Conservation (phyloP, 805 yeast species). For the Komagataella kurtzmanii region DNA sequence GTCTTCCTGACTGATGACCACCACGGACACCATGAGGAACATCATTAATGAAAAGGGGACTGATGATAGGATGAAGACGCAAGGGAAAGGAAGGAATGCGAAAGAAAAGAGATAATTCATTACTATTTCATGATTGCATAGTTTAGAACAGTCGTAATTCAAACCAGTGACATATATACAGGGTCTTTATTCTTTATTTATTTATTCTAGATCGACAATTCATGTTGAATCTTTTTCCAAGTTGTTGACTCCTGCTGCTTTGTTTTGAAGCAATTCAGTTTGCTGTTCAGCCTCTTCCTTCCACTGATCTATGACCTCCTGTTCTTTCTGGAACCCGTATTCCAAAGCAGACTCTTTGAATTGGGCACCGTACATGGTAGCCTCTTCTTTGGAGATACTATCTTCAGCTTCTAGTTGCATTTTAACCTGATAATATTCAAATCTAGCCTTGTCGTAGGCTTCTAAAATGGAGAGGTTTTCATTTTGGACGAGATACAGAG, state of each 20-base stretch:
- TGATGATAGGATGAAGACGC: not conserved
- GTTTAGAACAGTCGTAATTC: not conserved
- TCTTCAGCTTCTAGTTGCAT: conserved; percentile 71
- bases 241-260: not conserved
- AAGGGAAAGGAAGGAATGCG: not conserved
- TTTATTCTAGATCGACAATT: not conserved
- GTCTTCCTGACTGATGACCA: conserved; percentile 24
- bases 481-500: conserved; percentile 37
- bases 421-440: conserved; percentile 78
- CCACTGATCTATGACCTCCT: conserved; percentile 61
- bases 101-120: not conserved
- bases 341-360: conserved; percentile 50
- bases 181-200: not conserved
- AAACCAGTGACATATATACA: not conserved
- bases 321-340: conserved; percentile 60
- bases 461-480: conserved; percentile 29
- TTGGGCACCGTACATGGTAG: conserved; percentile 73
- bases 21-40: conserved; percentile 9
- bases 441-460: conserved; percentile 79
- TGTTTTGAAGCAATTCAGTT: conserved; percentile 27
- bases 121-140: not conserved
- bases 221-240: not conserved
- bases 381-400: conserved; percentile 69
- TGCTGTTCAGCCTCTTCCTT: conserved; percentile 50
- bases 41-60: conserved; percentile 9